Percentiles rank a stretch among this genome's conserved stretches.
Conservation (phyloP, 208 protist species). For the Crithidia bombi region DNA sequence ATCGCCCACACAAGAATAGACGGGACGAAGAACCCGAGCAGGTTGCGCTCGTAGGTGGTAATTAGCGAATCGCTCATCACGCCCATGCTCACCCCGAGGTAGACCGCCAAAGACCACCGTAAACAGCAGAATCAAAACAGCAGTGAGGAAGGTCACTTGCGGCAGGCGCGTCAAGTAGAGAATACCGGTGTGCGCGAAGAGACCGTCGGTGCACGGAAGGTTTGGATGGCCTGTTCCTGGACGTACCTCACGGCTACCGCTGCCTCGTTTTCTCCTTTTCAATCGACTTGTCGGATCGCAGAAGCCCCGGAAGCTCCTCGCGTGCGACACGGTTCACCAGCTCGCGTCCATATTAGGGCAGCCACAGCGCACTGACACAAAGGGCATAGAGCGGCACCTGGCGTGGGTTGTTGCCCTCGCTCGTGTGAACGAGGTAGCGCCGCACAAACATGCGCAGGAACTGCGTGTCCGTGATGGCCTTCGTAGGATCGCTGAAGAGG, state of each 20-base stretch:
- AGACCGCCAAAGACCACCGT: slow-evolving; percentile 14
- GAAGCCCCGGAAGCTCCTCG: slow-evolving; percentile 58
- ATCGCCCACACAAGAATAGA: slow-evolving; percentile 11
- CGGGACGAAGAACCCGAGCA: background rate
- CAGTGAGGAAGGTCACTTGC: slow-evolving; percentile 46
- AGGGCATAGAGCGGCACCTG: slow-evolving; percentile 63
- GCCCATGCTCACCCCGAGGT: slow-evolving; percentile 3
- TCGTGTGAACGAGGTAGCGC: slow-evolving; percentile 78
- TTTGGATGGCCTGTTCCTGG: slow-evolving; percentile 24
- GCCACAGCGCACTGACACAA: slow-evolving; percentile 36
- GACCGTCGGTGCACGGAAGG: slow-evolving; percentile 20
- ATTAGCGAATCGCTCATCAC: slow-evolving; percentile 8
- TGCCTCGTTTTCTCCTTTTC: slow-evolving; percentile 23
- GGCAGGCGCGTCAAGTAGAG: slow-evolving; percentile 66
- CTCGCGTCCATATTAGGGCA: slow-evolving; percentile 53
- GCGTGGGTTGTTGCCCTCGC: slow-evolving; percentile 71
- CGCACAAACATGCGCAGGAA: slow-evolving; percentile 81
- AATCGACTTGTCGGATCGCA: slow-evolving; percentile 52
- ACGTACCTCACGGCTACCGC: slow-evolving; percentile 1
- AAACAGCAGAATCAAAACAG: slow-evolving; percentile 42
- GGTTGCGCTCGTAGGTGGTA: background rate
- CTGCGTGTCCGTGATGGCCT: slow-evolving; percentile 66
- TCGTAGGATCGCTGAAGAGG: slow-evolving; percentile 58
- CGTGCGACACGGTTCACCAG: slow-evolving; percentile 46
- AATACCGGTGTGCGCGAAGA: slow-evolving; percentile 57